Base-by-base conservation (phyloP, 2,329 filamentous ascomycete species). In the Cladobotryum mycophilum region DNA sequence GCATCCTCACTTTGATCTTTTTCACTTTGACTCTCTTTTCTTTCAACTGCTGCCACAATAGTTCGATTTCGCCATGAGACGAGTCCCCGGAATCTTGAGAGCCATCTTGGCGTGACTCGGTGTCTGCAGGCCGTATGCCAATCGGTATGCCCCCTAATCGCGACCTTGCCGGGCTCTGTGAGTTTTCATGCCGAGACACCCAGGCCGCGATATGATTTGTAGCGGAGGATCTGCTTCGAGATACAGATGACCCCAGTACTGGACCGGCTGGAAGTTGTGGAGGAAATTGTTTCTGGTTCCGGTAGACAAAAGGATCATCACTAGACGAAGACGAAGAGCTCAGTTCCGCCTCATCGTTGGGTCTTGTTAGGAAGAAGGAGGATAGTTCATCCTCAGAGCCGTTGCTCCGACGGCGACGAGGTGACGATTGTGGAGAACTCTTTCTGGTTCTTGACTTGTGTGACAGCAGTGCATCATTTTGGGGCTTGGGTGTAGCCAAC, bases 11-110 rank as follows among this genome's bases (percentile, higher is more conserved):
- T 45, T 64, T 67, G 20, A 66, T 62, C 1, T 59, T 58, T 22
- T 59, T 58, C 12, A 69, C 20, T 25, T 56, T 62, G 7, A 57
- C 55, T 11, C 68, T 59, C 33, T 66, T 65, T 12, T 65, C 56
- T 40, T 70, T 69, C n/a, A 71, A 52, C 44, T 63, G 57, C 18
- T 63, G 58, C 68, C 68, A 71, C 4, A 70, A 56, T 11, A 58
- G 30, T 47, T 70, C 64, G n/a, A 70, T 53, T 12, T 63, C 60
- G 15, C 61, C 61, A n/a, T 65, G 61, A 0, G 62, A 58, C 12
- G 56, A 59, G n/a, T 48, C 55, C 8, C 49, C 47, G 6, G 60
- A 63, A 14, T 53, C 48, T 18, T 48, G 35, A 8, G 52, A 53
- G 12, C 56, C 54, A 33, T 60, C 57, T 18, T 49, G 48, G 14